Percentiles rank a stretch among this genome's conserved stretches.
Evolutionary conservation across 208 protist species (phyloP).

Genomic region (Naegleria lovaniensis): DNA sequence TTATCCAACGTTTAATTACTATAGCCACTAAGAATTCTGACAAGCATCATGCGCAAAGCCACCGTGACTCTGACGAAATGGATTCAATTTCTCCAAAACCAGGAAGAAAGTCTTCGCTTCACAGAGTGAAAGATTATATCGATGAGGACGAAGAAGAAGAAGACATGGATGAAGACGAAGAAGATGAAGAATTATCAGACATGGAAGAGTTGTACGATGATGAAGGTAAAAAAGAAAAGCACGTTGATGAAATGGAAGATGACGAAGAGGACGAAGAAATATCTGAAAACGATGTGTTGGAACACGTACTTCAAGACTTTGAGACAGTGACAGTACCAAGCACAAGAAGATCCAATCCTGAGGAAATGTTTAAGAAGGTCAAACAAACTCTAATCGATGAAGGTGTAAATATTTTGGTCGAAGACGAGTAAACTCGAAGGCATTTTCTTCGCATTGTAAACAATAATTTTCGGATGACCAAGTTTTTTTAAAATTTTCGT

Average conservation of each 20-base stretch:
- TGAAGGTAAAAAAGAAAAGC: neutral
- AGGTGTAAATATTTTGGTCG: neutral
- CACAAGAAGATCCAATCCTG: neutral
- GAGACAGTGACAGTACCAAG: neutral
- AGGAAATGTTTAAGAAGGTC: conserved; percentile 5
- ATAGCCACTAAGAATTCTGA: neutral
- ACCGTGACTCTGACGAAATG: no score
- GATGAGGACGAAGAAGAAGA: neutral
- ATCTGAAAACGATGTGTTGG: neutral
- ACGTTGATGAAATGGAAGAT: neutral
- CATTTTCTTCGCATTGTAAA: neutral
- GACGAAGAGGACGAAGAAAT: neutral
- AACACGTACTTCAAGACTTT: neutral
- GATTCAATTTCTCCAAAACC: neutral
- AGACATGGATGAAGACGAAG: neutral
- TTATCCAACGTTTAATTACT: neutral
- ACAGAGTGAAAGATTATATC: neutral
- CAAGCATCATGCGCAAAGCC: neutral
- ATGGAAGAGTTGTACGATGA: neutral
- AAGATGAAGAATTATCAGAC: neutral
- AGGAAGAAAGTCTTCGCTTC: neutral
- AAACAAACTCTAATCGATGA: neutral
- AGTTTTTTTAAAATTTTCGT: neutral
- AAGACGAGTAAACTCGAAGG: neutral
- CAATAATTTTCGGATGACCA: neutral